Conservation (phyloP, 257 asterid species). For the Fraxinus quadrangulata region DNA sequence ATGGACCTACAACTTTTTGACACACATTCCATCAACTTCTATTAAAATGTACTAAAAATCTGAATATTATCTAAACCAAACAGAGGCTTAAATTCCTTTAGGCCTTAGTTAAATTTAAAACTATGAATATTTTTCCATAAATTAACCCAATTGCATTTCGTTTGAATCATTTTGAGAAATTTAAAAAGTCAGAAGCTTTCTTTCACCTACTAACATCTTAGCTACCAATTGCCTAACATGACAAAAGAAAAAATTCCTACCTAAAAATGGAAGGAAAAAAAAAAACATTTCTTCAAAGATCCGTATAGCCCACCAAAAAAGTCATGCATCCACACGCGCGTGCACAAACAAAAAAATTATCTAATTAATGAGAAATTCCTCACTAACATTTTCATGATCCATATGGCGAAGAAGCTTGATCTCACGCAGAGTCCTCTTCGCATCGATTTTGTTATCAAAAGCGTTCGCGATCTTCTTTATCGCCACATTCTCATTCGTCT, state of each 20-base stretch:
- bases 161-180: not conserved
- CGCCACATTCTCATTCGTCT: constrained; percentile 33
- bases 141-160: not conserved
- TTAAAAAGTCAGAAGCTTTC: not conserved
- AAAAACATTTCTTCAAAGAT: not conserved
- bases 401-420: constrained; percentile 37
- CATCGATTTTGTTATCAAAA: constrained; percentile 31
- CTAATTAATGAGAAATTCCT: constrained; percentile 4
- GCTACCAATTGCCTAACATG: not conserved
- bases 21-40: too few species aligned
- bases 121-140: not conserved
- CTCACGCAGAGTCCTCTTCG: constrained; percentile 38
- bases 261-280: not conserved
- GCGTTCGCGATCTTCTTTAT: constrained; percentile 33
- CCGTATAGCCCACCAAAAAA: not conserved
- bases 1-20: too few species aligned
- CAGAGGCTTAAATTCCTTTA: not conserved
- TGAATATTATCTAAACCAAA: too few species aligned
- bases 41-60: too few species aligned
- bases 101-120: not conserved
- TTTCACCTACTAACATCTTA: not conserved
- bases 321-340: not conserved
- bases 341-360: not conserved
- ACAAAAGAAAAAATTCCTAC: not conserved
- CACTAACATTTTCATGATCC: constrained; percentile 38